Evolutionary conservation across 2,329 filamentous ascomycete species (phyloP).

Genomic region (Dactylellina haptotyla): DNA sequence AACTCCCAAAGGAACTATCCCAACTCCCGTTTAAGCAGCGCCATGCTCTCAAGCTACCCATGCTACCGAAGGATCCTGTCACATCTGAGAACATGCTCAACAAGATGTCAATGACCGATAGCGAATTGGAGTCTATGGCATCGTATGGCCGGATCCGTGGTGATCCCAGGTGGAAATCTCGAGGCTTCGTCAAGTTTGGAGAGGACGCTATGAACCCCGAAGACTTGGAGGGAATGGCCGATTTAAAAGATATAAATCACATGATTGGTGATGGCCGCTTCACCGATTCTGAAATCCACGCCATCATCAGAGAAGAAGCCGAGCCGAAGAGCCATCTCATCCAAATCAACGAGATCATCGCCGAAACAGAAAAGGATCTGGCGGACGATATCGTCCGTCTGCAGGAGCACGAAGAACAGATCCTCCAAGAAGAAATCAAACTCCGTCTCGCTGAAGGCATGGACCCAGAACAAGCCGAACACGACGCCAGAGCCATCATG

Average conservation of each 20-base stretch:
- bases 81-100: constrained; percentile 34
- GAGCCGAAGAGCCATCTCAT: constrained; percentile 35
- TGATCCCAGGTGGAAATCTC: constrained; percentile 36
- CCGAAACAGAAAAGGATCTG: constrained; percentile 38
- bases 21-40: constrained; percentile 23
- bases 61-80: constrained; percentile 25
- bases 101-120: constrained; percentile 27
- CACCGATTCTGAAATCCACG: constrained; percentile 41
- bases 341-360: constrained; percentile 42
- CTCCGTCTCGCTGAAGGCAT: constrained; percentile 35
- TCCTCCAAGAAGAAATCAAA: constrained; percentile 45
- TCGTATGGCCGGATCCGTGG: background rate
- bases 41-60: constrained; percentile 31
- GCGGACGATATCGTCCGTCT: constrained; percentile 32
- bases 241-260: constrained; percentile 31
- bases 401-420: constrained; percentile 31
- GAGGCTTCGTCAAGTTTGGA: constrained; percentile 16
- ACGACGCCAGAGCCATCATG: constrained; percentile 49
- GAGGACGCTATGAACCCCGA: constrained; percentile 29
- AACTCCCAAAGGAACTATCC: constrained; percentile 15
- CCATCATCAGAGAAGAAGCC: constrained; percentile 37
- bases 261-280: constrained; percentile 43
- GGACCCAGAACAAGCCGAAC: constrained; percentile 34
- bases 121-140: constrained; percentile 25
- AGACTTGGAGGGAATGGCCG: constrained; percentile 40